Conservation (phyloP, 257 asterid species). For the Plectranthus barbatus region DNA sequence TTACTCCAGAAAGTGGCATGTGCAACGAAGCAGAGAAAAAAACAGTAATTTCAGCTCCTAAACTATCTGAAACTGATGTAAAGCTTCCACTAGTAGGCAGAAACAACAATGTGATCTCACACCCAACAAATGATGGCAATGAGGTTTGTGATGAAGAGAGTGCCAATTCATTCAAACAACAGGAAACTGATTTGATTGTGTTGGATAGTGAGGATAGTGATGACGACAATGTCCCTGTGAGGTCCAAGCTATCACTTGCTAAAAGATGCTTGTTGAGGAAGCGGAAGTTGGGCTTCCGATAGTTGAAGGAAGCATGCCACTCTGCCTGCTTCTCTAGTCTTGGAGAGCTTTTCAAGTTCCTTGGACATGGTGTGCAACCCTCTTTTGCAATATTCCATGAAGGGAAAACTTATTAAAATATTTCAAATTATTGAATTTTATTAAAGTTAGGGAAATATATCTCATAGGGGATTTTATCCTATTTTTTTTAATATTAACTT, state of each 20-base stretch:
- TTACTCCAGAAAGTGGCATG: slow-evolving; percentile 14
- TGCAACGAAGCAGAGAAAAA: slow-evolving; percentile 4
- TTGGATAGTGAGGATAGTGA: slow-evolving; percentile 83
- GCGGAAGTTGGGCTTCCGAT: slow-evolving; percentile 24
- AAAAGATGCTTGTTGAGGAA: slow-evolving; percentile 42
- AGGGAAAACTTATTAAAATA: too few relatives aligned
- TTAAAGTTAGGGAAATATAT: too few relatives aligned
- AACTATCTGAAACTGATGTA: background rate
- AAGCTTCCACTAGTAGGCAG: slow-evolving; percentile 20
- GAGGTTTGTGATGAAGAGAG: slow-evolving; percentile 14
- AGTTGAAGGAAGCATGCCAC: background rate
- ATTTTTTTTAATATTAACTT: too few relatives aligned
- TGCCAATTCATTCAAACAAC: slow-evolving; percentile 11
- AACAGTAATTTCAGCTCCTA: background rate
- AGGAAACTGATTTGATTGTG: slow-evolving; percentile 42
- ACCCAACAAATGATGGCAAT: slow-evolving; percentile 11
- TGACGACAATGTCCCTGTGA: slow-evolving; percentile 36
- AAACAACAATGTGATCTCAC: slow-evolving; percentile 18
- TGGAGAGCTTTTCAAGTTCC: background rate
- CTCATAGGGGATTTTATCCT: too few relatives aligned
- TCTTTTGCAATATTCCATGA: background rate
- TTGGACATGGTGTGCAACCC: background rate
- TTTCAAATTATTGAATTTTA: too few relatives aligned
- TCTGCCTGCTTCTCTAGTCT: background rate
- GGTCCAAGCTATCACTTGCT: slow-evolving; percentile 49